A percentile compares a stretch with the other conserved stretches of the same genome.
Conservation (phyloP, 768 basidiomycete species). For the Lactarius akahatsu region DNA sequence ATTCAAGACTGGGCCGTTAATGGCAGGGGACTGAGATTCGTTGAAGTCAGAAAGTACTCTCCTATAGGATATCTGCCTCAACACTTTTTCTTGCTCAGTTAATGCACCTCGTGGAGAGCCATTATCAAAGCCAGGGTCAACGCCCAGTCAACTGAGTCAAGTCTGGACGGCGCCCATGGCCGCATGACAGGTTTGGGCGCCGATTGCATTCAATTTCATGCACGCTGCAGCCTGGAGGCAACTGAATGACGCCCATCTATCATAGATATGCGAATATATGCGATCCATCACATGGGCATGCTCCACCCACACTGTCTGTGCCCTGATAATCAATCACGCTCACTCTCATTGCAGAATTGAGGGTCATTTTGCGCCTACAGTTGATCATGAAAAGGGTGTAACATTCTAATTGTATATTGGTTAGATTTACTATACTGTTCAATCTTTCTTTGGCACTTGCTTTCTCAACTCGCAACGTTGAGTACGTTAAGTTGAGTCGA, state of each 20-base stretch:
- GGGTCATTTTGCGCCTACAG: constrained; percentile 1
- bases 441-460: not conserved
- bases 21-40: too few relatives aligned
- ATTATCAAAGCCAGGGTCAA: not conserved
- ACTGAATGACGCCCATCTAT: not conserved
- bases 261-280: too few relatives aligned
- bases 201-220: not conserved
- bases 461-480: not conserved
- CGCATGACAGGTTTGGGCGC: not conserved
- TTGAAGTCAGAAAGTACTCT: too few relatives aligned
- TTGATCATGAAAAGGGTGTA: not conserved
- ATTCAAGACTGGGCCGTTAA: too few relatives aligned
- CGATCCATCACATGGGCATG: too few relatives aligned
- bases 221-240: not conserved
- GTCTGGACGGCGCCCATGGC: not conserved
- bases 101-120: not conserved
- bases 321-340: not conserved
- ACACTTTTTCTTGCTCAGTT: too few relatives aligned
- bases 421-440: not conserved
- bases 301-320: too few relatives aligned
- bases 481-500: not conserved
- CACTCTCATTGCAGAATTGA: not conserved
- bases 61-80: too few relatives aligned
- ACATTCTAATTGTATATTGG: not conserved
- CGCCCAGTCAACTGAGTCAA: not conserved